Evolutionary conservation across 306 rosid genomes (phyloP).

Genomic region (Vigna radiata): DNA sequence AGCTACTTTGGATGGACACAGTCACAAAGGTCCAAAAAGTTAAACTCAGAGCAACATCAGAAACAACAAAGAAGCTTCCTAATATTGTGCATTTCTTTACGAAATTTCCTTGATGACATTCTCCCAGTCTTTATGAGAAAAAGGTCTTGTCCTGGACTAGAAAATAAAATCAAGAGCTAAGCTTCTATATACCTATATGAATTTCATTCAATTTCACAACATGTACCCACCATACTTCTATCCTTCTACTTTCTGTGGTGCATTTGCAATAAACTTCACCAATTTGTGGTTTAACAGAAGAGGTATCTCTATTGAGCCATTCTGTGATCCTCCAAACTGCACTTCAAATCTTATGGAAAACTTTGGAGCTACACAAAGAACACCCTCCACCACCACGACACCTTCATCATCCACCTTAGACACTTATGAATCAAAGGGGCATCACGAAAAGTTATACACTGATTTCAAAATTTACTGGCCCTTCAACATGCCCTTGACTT

Average conservation of each 20-base stretch:
- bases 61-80: slow-evolving; percentile 39
- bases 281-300: neutral
- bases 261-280: neutral
- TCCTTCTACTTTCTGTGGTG: slow-evolving; percentile 14
- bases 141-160: neutral
- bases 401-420: slow-evolving; percentile 35
- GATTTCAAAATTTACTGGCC: slow-evolving; percentile 53
- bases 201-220: slow-evolving; percentile 22
- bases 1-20: neutral
- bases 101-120: slow-evolving; percentile 38
- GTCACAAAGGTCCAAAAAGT: slow-evolving; percentile 19
- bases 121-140: neutral
- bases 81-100: slow-evolving; percentile 17
- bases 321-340: slow-evolving; percentile 31
- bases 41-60: neutral
- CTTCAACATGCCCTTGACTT: slow-evolving; percentile 55
- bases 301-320: neutral
- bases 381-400: slow-evolving; percentile 36
- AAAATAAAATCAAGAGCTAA: neutral
- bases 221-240: slow-evolving; percentile 12
- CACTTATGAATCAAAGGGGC: slow-evolving; percentile 42
- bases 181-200: neutral
- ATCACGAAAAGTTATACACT: slow-evolving; percentile 41
- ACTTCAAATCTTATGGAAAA: slow-evolving; percentile 47
- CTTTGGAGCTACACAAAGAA: slow-evolving; percentile 55